Percentiles rank a stretch among this genome's conserved stretches.
phyloP scores from a whole-genome alignment of 2,329 filamentous ascomycete genomes.

The Aspergillus unguis region DNA sequence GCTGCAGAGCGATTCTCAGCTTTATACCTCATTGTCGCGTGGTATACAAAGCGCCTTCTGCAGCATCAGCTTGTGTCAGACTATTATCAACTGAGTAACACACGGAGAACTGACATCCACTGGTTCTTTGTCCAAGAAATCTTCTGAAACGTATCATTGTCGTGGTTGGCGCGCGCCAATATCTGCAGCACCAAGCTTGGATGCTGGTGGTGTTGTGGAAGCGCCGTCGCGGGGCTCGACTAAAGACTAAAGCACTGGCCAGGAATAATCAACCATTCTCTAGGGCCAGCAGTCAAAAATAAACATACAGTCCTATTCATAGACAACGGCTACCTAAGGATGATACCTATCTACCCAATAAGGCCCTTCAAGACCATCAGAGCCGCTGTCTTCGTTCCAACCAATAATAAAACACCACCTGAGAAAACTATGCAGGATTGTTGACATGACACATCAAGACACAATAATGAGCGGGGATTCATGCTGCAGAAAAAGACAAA shows the following conservation, averaged over 20 bases:
- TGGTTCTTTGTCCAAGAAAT: constrained; percentile 4
- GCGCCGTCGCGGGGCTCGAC: constrained; percentile 9
- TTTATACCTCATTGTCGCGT: constrained; percentile 5
- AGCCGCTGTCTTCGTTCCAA: constrained; percentile 2
- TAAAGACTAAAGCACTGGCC: not conserved
- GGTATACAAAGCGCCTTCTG: constrained; percentile 3
- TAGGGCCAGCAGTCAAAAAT: not conserved
- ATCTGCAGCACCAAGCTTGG: not conserved
- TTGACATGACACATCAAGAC: constrained; percentile 18
- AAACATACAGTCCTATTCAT: constrained; percentile 11
- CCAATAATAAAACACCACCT: constrained; percentile 8
- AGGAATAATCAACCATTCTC: not conserved
- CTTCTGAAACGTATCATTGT: constrained; percentile 8
- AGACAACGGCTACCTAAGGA: not conserved
- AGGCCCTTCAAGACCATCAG: not conserved
- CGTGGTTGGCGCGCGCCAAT: constrained; percentile 12
- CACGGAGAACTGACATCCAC: not conserved
- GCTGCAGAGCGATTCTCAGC: not conserved
- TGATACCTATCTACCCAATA: not conserved
- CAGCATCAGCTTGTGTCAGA: not conserved
- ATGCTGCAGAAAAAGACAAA: constrained; percentile 14
- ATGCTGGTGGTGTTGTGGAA: constrained; percentile 4
- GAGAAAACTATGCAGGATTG: constrained; percentile 12
- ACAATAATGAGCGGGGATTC: constrained; percentile 21
- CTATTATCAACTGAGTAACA: not conserved